A percentile compares a stretch with the other conserved stretches of the same genome.
Conservation (phyloP, 257 asterid genomes). For the Capsicum rhomboideum region DNA sequence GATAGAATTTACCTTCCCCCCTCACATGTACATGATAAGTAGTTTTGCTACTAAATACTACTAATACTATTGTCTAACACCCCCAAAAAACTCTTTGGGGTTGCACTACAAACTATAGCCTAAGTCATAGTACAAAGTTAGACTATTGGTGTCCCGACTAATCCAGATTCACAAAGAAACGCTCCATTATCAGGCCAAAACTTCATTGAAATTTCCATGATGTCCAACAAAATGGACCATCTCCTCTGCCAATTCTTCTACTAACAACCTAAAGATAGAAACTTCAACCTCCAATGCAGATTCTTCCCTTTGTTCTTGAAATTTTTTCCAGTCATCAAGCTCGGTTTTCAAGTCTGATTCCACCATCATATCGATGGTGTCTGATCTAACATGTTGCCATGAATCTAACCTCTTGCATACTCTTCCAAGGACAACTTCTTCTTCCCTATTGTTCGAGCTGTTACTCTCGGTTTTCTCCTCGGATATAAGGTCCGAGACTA, state of each 20-base stretch:
- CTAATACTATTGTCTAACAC: neutral
- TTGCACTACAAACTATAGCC: constrained; percentile 21
- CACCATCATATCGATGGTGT: constrained; percentile 52
- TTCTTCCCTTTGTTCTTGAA: constrained; percentile 21
- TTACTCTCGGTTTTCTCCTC: constrained; percentile 27
- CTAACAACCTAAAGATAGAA: constrained; percentile 19
- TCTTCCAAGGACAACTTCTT: constrained; percentile 23
- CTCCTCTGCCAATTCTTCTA: constrained; percentile 43
- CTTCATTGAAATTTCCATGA: neutral
- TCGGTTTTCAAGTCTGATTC: constrained; percentile 36
- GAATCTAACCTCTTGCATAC: constrained; percentile 32
- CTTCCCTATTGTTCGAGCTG: constrained; percentile 14
- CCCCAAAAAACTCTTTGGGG: neutral
- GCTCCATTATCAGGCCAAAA: constrained; percentile 3
- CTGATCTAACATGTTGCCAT: constrained; percentile 30
- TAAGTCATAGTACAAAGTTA: constrained; percentile 14
- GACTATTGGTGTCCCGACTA: neutral
- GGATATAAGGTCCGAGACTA: constrained; percentile 45
- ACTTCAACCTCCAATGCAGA: constrained; percentile 36
- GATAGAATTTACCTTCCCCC: neutral
- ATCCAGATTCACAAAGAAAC: neutral
- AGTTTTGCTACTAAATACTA: neutral
- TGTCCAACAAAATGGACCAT: neutral
- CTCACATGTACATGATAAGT: constrained; percentile 2
- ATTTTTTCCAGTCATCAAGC: constrained; percentile 30